Evolutionary conservation across 2,329 filamentous ascomycete species (phyloP), one percentile per base, ranked within the genome.

Genomic region (Seiridium cupressi): DNA sequence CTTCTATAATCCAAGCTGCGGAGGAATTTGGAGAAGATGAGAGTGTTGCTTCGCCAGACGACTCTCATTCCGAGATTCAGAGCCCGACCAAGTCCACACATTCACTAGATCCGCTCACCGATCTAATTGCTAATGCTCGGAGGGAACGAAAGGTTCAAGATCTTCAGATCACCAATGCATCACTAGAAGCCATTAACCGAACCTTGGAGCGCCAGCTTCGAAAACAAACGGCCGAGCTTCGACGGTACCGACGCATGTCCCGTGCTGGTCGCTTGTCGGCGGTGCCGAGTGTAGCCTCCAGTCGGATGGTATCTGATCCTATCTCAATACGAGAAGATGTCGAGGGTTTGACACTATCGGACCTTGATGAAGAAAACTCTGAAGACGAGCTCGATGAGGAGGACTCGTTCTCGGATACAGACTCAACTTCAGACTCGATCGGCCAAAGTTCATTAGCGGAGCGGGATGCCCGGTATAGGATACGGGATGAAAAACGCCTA

Each of bases 111-210:
- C 81, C 86, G 6, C 79, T 90, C 62, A 90, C 86, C 63, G 93
- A 96, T 62, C 81, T 92, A 5, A 92, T 95, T 9, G 85, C 90
- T n/a, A 95, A 92, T 71, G 95, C 95, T 11, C 86, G 95, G 36
- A 86, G 92, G 42, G 95, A 98, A 74, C 87, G 95, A 62, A 99
- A 98, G 77, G 93, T 99, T 1, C 85, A 98, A 66, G 95, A 99
- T 72, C 80, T 99, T 5, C 92, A 99, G 72, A 99, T 99, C 64
- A 97, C 91, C 59, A 99, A 99, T 70, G 95, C 92, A 1, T 97
- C 93, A 1, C 83, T 99, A 3, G 85, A 97, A 60, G 95, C 95
- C 46, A 98, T 99, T 76, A 99, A 99, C 72, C 85, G 93, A 57
- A 95, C 93, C 0, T 79, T 99, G 0, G 95, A 99, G 76, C 86